phyloP scores from a whole-genome alignment of 202 grass and related monocot species.

The Eragrostis tef region DNA sequence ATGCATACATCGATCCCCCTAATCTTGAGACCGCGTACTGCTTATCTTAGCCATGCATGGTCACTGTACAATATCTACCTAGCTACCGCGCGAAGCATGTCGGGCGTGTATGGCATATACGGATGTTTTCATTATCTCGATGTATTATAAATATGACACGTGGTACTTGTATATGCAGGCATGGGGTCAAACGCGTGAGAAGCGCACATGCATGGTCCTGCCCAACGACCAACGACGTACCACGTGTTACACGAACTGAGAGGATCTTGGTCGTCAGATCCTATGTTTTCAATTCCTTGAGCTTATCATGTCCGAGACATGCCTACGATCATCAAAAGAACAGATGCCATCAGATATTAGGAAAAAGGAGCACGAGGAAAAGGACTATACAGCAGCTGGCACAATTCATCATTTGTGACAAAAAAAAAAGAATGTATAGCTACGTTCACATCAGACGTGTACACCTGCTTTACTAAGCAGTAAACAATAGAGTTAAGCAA shows the following conservation, averaged over 20 bases:
- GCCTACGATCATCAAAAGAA: not conserved
- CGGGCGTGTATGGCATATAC: too few species aligned
- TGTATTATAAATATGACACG: too few species aligned
- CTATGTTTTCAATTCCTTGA: too few species aligned
- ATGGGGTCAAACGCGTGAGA: too few species aligned
- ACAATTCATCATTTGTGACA: not conserved
- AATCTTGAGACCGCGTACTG: too few species aligned
- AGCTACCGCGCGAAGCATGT: too few species aligned
- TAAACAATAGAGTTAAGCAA: not conserved
- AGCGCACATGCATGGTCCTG: not conserved
- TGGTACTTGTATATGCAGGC: too few species aligned
- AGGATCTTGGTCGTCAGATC: not conserved
- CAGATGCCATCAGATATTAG: not conserved
- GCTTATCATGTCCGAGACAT: not conserved
- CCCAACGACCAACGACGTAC: not conserved
- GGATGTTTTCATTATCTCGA: too few species aligned
- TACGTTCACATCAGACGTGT: not conserved
- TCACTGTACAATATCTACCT: too few species aligned
- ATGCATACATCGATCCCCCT: too few species aligned
- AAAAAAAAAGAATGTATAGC: not conserved
- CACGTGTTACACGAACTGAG: not conserved
- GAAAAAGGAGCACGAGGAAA: not conserved
- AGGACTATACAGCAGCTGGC: too few species aligned
- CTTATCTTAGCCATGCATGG: too few species aligned
- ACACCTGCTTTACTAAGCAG: not conserved